These are phyloP conservation scores for Hemileccinum rubropunctum DNA, from an alignment of 768 basidiomycete genomes.

Conservation along the genomic window DNA sequence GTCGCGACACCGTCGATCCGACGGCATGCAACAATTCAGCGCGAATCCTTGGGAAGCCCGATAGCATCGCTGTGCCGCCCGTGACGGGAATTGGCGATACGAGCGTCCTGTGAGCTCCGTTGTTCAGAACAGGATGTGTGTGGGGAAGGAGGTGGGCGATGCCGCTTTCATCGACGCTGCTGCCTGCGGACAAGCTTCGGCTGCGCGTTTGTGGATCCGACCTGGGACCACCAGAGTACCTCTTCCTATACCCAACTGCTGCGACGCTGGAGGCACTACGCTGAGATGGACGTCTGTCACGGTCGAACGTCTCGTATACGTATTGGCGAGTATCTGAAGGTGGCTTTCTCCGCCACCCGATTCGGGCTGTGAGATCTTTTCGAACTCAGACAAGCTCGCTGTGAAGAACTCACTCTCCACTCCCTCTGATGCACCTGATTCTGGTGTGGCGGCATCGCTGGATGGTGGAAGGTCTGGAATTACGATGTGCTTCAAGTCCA, in stretches of 20 bases:
- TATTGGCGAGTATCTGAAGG: constrained; percentile 60
- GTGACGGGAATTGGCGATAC: constrained; percentile 80
- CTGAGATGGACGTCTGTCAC: constrained; percentile 71
- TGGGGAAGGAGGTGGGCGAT: constrained; percentile 40
- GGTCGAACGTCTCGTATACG: constrained; percentile 76
- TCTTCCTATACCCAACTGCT: constrained; percentile 67
- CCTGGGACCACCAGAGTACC: constrained; percentile 87
- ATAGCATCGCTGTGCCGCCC: constrained; percentile 89
- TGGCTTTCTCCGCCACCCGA: constrained; percentile 21
- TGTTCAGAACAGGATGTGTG: not conserved
- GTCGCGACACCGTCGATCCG: constrained; percentile 35
- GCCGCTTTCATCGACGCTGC: constrained; percentile 84
- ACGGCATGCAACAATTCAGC: constrained; percentile 68
- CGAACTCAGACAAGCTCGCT: constrained; percentile 51
- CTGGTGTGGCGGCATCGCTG: constrained; percentile 62
- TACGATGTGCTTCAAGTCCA: constrained; percentile 40
- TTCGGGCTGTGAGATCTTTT: constrained; percentile 43
- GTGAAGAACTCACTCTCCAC: constrained; percentile 49
- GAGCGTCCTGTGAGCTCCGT: constrained; percentile 56
- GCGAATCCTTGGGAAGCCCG: constrained; percentile 88
- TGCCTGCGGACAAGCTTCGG: constrained; percentile 87
- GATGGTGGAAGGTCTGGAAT: constrained; percentile 41
- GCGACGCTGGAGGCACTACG: constrained; percentile 63
- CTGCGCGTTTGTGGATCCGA: constrained; percentile 90
- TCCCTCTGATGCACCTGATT: constrained; percentile 53